phyloP scores from a whole-genome alignment of 345 rosid species.

The Dimocarpus longan region DNA sequence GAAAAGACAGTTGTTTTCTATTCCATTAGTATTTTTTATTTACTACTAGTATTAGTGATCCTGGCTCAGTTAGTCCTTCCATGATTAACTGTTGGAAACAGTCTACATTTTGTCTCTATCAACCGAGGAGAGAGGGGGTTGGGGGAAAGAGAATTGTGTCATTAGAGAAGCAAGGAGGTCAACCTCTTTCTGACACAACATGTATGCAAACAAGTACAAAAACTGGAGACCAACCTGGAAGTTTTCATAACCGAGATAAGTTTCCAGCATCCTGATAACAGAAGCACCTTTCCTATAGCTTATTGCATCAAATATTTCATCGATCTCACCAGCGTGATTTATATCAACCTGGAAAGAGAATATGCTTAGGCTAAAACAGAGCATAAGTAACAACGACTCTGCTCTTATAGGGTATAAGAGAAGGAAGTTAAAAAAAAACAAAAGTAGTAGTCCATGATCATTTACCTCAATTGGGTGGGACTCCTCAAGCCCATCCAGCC shows the following conservation, averaged over 20 bases:
- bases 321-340: constrained; percentile 86
- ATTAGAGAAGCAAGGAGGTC: too few relatives aligned
- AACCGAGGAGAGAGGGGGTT: too few relatives aligned
- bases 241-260: constrained; percentile 88
- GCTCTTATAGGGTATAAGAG: neutral
- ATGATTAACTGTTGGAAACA: too few relatives aligned
- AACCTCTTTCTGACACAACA: neutral
- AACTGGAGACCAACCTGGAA: constrained; percentile 70
- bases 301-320: constrained; percentile 95
- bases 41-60: too few relatives aligned
- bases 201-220: neutral
- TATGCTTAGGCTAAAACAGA: constrained; percentile 6
- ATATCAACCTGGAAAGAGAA: constrained; percentile 68
- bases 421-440: neutral
- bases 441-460: neutral
- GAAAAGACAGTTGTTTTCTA: too few relatives aligned
- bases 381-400: neutral
- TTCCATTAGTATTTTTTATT: too few relatives aligned
- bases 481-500: constrained; percentile 91
- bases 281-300: constrained; percentile 96
- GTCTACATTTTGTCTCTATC: too few relatives aligned
- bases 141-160: too few relatives aligned
- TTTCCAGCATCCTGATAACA: constrained; percentile 93
- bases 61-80: too few relatives aligned
- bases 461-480: constrained; percentile 98